Evolutionary conservation across 305 asterid species (phyloP).

Genomic region (Plantago lanceolata): DNA sequence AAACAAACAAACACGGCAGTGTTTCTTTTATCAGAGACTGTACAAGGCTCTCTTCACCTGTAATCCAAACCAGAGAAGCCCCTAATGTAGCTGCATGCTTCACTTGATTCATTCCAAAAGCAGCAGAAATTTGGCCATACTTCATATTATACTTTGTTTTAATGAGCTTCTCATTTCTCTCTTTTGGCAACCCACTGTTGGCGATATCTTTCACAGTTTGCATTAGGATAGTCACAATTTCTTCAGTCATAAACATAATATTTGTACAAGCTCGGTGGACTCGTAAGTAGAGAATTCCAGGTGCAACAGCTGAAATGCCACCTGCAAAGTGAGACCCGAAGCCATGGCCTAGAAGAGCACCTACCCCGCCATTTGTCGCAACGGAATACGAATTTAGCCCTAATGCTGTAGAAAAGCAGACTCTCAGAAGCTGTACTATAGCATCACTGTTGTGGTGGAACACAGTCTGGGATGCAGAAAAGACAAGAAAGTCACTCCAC

Average conservation of each 20-base stretch:
- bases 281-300: constrained; percentile 80
- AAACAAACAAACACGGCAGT: constrained; percentile 84
- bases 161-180: constrained; percentile 57
- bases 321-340: constrained; percentile 74
- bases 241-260: constrained; percentile 70
- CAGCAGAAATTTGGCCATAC: constrained; percentile 86
- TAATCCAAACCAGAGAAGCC: constrained; percentile 82
- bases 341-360: constrained; percentile 92
- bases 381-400: constrained; percentile 60
- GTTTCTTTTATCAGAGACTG: constrained; percentile 71
- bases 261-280: constrained; percentile 82
- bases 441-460: constrained; percentile 88
- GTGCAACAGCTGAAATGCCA: constrained; percentile 83
- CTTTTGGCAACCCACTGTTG: constrained; percentile 50
- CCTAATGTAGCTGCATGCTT: constrained; percentile 80
- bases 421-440: constrained; percentile 79
- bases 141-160: constrained; percentile 48
- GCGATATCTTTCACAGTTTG: constrained; percentile 69
- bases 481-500: constrained; percentile 85
- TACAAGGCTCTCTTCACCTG: constrained; percentile 62
- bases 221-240: constrained; percentile 70
- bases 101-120: constrained; percentile 64
- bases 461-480: constrained; percentile 79
- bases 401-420: constrained; percentile 69
- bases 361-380: constrained; percentile 67